Conservation (phyloP, 1,284 basidiomycete genomes). For the Ustilago sp. region DNA sequence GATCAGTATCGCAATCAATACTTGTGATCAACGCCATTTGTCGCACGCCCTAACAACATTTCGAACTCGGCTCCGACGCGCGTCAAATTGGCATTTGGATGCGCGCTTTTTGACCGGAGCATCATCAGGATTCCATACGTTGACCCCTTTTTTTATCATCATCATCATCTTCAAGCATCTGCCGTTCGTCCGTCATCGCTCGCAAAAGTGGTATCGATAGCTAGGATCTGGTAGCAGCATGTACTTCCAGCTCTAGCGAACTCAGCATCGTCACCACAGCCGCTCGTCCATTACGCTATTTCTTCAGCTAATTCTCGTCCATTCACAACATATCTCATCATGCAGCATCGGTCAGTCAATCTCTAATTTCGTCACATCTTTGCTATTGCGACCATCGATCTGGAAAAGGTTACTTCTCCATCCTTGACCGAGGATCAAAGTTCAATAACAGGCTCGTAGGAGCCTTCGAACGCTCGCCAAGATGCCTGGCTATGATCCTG, state of each 20-base stretch:
- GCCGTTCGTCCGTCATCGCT: background rate
- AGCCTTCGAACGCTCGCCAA: background rate
- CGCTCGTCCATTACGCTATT: background rate
- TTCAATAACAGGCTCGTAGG: background rate
- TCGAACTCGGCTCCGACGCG: slow-evolving; percentile 32
- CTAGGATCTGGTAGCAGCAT: background rate
- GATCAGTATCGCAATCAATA: no score
- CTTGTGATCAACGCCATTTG: no score
- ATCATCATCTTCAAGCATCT: background rate
- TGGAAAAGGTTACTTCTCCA: background rate
- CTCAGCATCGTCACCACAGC: background rate
- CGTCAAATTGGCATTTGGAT: slow-evolving; percentile 10
- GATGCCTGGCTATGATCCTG: slow-evolving; percentile 38
- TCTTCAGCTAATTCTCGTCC: background rate
- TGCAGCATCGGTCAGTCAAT: slow-evolving; percentile 5
- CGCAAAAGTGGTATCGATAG: background rate
- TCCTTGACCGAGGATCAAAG: no score
- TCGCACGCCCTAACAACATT: no score
- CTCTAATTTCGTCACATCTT: background rate
- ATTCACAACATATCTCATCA: slow-evolving; percentile 6
- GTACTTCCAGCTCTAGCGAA: background rate
- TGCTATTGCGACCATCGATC: background rate
- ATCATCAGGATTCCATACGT: background rate
- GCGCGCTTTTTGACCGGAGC: slow-evolving; percentile 19
- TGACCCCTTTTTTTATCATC: background rate